Conservation (phyloP, 1,139 yeast species). For the Diutina ranongensis region DNA sequence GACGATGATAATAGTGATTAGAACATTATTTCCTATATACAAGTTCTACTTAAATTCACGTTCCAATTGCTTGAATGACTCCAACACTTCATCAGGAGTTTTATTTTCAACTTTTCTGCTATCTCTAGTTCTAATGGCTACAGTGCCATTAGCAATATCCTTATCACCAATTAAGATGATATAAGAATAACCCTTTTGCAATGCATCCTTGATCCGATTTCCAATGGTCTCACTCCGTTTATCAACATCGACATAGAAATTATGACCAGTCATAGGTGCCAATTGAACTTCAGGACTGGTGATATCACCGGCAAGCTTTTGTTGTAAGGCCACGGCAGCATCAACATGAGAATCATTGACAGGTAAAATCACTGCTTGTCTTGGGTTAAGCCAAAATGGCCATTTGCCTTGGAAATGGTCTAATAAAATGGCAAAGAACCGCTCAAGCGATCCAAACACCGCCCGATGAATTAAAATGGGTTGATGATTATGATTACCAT, state of each 20-base stretch:
- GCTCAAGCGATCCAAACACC: constrained; percentile 85
- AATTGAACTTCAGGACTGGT: constrained; percentile 15
- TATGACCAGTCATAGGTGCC: constrained; percentile 47
- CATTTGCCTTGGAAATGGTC: constrained; percentile 92
- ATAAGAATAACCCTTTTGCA: constrained; percentile 66
- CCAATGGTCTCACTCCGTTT: constrained; percentile 70
- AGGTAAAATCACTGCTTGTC: constrained; percentile 83
- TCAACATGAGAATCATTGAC: constrained; percentile 47
- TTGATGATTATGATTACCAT: constrained; percentile 36
- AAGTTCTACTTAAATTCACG: constrained; percentile 10
- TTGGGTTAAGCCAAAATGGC: constrained; percentile 98
- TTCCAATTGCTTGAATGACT: constrained; percentile 41
- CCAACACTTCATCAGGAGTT: constrained; percentile 34
- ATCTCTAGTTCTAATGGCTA: constrained; percentile 59
- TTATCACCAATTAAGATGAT: constrained; percentile 80
- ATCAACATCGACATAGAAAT: constrained; percentile 70
- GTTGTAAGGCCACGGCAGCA: constrained; percentile 41
- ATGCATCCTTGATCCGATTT: constrained; percentile 67
- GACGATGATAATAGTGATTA: not conserved
- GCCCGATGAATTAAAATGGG: constrained; percentile 97
- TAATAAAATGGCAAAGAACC: constrained; percentile 81
- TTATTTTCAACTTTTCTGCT: constrained; percentile 36
- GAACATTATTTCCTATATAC: not conserved
- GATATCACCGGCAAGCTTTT: constrained; percentile 39
- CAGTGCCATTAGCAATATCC: constrained; percentile 51